Base-by-base conservation (phyloP, 176 grass and related monocot species). In the Triticum timopheevii region DNA sequence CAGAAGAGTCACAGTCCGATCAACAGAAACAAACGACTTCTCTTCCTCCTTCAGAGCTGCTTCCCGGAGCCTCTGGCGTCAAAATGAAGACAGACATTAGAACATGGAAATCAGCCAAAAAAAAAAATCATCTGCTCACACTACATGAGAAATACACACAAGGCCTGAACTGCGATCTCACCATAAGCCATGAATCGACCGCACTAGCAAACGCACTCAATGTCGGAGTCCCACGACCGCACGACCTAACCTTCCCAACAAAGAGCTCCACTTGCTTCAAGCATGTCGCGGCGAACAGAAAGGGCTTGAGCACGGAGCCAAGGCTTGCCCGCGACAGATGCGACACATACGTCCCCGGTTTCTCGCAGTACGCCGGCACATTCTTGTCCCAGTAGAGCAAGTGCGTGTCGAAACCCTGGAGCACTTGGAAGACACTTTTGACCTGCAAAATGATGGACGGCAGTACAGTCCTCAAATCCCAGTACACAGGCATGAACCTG, bases 231-330 rank as follows among this genome's bases (percentile, higher is more conserved):
- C 79, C 12, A 4, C 39, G 76, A 50, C 38, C 4, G 23, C 36
- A 58, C 7, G 15, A 80, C 77, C 90, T 69, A 6, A 91, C 88
- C 68, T 89, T 95, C 27, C 65, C 10, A 38, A 98, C 80, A 80
- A 95, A 91, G 71, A 98, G n/a, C 73, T 98, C 92, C 58, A 95
- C 93, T 22, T 81, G 82, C 89, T 98, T 98, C 84, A 98, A 91
- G 82, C 90, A 91, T 23, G 96, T 92, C 10, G 89, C 83, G 5
- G 88, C 92, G 13, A 95, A 89, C 23, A 98, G 93, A 80, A 98
- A 92, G 0, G 78, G 86, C 24, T 64, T 91, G 9, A 98, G 65
- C 79, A 94, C 27, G 22, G 81, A 80, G n/a, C 77, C 66, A 28
- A 94, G 84, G 82, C 92, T 90, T 4, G 86, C 89, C 64, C 89